Evolutionary conservation across 306 rosid species (phyloP), one percentile per base, ranked within the genome.

Genomic region (Betula pendula): DNA sequence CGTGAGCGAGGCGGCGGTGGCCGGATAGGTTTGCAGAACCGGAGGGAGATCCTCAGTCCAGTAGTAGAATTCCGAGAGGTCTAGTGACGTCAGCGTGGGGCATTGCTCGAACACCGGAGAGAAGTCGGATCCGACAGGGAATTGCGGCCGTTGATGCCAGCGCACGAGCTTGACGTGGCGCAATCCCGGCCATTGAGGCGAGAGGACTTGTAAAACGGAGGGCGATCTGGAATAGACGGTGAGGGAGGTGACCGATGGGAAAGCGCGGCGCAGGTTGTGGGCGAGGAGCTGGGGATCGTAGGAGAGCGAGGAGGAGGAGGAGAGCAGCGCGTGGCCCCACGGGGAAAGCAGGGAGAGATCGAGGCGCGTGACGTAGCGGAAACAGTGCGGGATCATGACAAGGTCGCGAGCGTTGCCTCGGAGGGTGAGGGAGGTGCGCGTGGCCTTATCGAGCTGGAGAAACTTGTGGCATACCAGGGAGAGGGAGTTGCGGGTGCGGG

Each of bases 321-420:
- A 86, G 86, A 95, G 85, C 10, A 95, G 97, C 24, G 87, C 85
- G 84, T 92, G 92, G 55, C 97, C 97, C 97, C 97, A 92, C 17
- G 97, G 97, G 0, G 97, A 92, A 69, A 90, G 85, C 25, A 84
- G 83, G 29, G 97, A 95, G 69, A 90, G 89, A 84, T 95, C 97
- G 13, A 92, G 89, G 80, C 83, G 72, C 11, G 88, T 82, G 31
- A 91, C 92, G 48, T 81, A 66, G n/a, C 73, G 12, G 88, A 95
- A 95, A 68, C 85, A 90, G 8, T 75, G 78, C 11, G 97, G 99
- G 75, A 92, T 80, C 52, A 66, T 74, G 79, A 77, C 81, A 5
- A 95, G 87, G 84, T 95, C 90, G 50, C 90, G 96, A 68, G 97
- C 97, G 96, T 92, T 95, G 1, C 97, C 97, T 0, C 92, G 90